Conservation (phyloP, 1,139 yeast species). For the Scheffersomyces parashehatae region DNA sequence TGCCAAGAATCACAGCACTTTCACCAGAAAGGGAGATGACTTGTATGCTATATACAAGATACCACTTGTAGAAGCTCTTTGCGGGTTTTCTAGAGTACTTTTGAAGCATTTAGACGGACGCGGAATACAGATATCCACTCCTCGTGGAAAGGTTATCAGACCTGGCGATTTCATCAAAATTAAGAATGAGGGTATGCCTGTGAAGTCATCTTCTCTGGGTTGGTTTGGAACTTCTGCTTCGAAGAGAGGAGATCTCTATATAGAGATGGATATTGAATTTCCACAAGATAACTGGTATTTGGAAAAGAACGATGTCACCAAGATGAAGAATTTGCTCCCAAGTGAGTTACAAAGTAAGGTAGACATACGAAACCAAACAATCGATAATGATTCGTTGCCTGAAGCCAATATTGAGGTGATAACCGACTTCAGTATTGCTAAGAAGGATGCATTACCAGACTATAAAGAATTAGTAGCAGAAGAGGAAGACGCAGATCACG, state of each 20-base stretch:
- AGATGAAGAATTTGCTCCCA: slow-evolving; percentile 58
- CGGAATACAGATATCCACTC: slow-evolving; percentile 60
- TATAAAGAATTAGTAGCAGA: slow-evolving; percentile 20
- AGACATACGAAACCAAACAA: slow-evolving; percentile 23
- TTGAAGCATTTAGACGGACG: slow-evolving; percentile 84
- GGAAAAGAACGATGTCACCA: slow-evolving; percentile 60
- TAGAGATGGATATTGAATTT: slow-evolving; percentile 72
- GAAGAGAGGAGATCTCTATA: slow-evolving; percentile 70
- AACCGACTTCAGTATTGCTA: slow-evolving; percentile 40
- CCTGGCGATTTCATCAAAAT: slow-evolving; percentile 76
- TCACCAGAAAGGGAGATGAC: slow-evolving; percentile 65
- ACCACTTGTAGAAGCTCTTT: slow-evolving; percentile 75
- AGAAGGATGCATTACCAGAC: slow-evolving; percentile 33
- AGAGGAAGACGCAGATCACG: slow-evolving; percentile 16
- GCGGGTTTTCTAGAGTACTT: slow-evolving; percentile 72
- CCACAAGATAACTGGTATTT: slow-evolving; percentile 82
- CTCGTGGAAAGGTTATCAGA: slow-evolving; percentile 73
- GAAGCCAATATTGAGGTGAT: slow-evolving; percentile 43
- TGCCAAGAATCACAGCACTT: slow-evolving; percentile 46
- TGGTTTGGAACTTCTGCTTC: slow-evolving; percentile 33
- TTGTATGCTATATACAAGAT: slow-evolving; percentile 60
- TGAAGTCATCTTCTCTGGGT: slow-evolving; percentile 30
- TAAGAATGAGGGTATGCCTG: slow-evolving; percentile 86
- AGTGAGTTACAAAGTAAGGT: slow-evolving; percentile 27
- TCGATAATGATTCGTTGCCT: slow-evolving; percentile 27